Evolutionary conservation across 441 rosid species (phyloP), one percentile per base, ranked within the genome.

Genomic region (Euphorbia neoarborescens): DNA sequence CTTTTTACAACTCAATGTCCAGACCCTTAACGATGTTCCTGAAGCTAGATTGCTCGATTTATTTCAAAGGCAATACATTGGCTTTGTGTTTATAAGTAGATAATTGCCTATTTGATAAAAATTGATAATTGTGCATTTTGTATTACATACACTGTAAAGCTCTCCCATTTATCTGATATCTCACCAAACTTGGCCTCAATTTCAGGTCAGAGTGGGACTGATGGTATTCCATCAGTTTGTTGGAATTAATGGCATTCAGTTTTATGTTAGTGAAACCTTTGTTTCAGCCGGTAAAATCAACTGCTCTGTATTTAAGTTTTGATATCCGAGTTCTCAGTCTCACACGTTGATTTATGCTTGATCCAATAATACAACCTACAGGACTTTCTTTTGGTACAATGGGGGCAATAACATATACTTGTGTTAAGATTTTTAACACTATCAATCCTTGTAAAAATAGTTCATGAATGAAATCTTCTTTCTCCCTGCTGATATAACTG

Each of bases 151-250:
- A 27, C 25, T n/a, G 3, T 14, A 20, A 25, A 30, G 0, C 1
- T 60, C 46, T 62, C 54, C 42, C 63, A 46, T 30, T 61, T 42
- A 42, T 68, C 20, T 65, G 59, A 42, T 22, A 27, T 58, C 20
- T 34, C 69, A 35, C 58, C 44, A 72, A 75, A 44, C 56, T 34
- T 53, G n/a, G 40, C 71, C 51, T 68, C 76, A 27, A 59, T 37
- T 73, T 58, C 76, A 91, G 98, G 90, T 91, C 62, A 96, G 94
- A 60, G 92, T 93, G 59, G 89, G 89, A 48, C 74, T 93, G 53
- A 91, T 93, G 98, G 81, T 85, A 32, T 87, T 85, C 81, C 98
- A 93, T 79, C 98, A 93, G 70, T 88, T 85, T 68, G 89, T 79
- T 65, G 98, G 98, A 51, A 84, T 91, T 27, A 91, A 93, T 27